A percentile compares a stretch with the other conserved stretches of the same genome.
phyloP scores from a whole-genome alignment of 768 basidiomycete species.

The Asterophora lycoperdoides region DNA sequence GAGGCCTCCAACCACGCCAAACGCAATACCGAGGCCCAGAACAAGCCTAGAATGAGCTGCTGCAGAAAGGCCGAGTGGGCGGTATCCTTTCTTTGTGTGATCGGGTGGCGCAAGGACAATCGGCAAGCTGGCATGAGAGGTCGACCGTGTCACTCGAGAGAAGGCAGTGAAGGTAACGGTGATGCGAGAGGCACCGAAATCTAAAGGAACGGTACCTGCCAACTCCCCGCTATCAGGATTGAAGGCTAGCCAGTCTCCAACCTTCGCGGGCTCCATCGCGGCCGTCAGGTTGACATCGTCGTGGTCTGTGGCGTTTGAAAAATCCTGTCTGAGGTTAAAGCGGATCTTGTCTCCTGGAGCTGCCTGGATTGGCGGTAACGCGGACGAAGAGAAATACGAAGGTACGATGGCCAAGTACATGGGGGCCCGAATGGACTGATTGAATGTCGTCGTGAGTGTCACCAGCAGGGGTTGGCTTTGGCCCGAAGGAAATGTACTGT shows the following conservation, averaged over 20 bases:
- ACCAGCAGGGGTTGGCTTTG: slow-evolving; percentile 47
- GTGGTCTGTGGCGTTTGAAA: slow-evolving; percentile 46
- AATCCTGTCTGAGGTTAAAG: slow-evolving; percentile 52
- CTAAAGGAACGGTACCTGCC: slow-evolving; percentile 51
- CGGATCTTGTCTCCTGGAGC: slow-evolving; percentile 46
- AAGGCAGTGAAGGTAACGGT: slow-evolving; percentile 64
- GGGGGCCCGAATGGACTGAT: slow-evolving; percentile 62
- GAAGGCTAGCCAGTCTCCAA: slow-evolving; percentile 50
- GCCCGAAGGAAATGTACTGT: slow-evolving; percentile 32
- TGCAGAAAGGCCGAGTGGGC: slow-evolving; percentile 33
- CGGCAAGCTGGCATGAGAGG: slow-evolving; percentile 58
- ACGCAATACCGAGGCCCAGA: slow-evolving; percentile 56
- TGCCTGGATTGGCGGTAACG: slow-evolving; percentile 53
- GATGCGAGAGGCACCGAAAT: slow-evolving; percentile 39
- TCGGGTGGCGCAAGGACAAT: slow-evolving; percentile 42
- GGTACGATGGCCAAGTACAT: slow-evolving; percentile 64
- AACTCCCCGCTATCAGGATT: slow-evolving; percentile 42
- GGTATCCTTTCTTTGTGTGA: slow-evolving; percentile 34
- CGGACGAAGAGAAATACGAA: slow-evolving; percentile 63
- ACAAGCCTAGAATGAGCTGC: slow-evolving; percentile 46
- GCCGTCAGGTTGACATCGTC: slow-evolving; percentile 51
- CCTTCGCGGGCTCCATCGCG: slow-evolving; percentile 48
- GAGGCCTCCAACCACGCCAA: slow-evolving; percentile 59
- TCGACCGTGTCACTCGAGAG: slow-evolving; percentile 61
- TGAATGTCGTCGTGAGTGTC: slow-evolving; percentile 56